Base-by-base conservation (phyloP, 2,329 filamentous ascomycete species). In the Hypocreales sp. region DNA sequence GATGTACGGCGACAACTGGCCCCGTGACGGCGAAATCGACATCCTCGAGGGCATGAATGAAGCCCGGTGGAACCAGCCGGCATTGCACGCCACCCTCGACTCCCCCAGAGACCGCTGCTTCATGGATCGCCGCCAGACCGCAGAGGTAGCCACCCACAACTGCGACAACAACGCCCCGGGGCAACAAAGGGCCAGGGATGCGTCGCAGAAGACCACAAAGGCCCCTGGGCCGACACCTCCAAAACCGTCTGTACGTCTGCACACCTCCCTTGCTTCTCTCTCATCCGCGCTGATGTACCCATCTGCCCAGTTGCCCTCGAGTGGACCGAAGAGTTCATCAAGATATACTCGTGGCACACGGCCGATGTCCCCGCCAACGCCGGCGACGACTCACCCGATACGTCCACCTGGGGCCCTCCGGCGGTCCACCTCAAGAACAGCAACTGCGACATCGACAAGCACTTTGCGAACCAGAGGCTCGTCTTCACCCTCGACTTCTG, bases 401-500 rank as follows among this genome's bases (percentile, higher is more conserved):
- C 80, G 1, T 46, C 52, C 1, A 49, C 43, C 21, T 87, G 80
- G 79, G 75, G 72, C 5, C 57, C 46, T 4, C 79, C 81, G 1
- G 47, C 61, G 4, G 71, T 75, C 9, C 55, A 60, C 13, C 76
- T 83, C 2, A 68, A 70, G 11, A 58, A 55, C 26, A 36, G 39
- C 30, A 42, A 40, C 21, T 92, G 82, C 51, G 57, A 82, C 36
- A 70, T 83, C 36, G 54, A 69, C 35, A 47, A 47, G 2, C 61
- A 67, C 40, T 79, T 90, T 49, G 56, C 54, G 34, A 57, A 73
- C 42, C 67, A 86, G 58, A 67, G 73, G 40, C 67, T 92, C 33
- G 70, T 83, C 29, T 66, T 84, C 39, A 72, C 83, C 56, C 80
- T 79, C 24, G 48, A 73, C 17, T 77, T 86, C 47, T 87, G 80